These are phyloP conservation scores for Parasitella parasitica DNA, from an alignment of 371 early-diverging fungal species.

Conservation along the genomic window DNA sequence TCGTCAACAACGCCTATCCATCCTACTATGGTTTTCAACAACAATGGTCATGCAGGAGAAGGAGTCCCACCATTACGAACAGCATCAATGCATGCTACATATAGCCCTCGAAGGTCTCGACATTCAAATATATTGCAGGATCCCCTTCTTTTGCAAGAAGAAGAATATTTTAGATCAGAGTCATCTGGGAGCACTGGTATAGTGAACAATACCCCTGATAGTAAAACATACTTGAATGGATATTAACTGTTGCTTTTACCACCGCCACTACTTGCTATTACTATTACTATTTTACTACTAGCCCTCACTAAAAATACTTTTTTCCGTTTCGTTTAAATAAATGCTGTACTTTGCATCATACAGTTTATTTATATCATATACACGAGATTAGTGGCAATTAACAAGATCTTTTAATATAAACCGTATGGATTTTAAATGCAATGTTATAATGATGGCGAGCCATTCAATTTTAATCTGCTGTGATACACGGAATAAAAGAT, in stretches of 20 bases:
- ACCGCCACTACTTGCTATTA: background rate
- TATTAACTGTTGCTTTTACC: background rate
- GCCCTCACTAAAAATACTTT: background rate
- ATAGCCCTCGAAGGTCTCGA: conserved; percentile 8
- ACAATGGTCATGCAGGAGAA: conserved; percentile 2
- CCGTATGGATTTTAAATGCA: background rate
- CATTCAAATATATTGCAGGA: conserved; percentile 9
- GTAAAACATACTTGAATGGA: conserved; percentile 19
- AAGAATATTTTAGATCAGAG: conserved; percentile 13
- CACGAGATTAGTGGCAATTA: background rate
- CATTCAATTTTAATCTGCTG: background rate
- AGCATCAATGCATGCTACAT: conserved; percentile 22
- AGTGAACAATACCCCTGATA: conserved; percentile 13
- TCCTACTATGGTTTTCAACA: background rate
- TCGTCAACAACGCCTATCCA: background rate
- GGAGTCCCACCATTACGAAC: conserved; percentile 15
- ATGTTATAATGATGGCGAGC: background rate
- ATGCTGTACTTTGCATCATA: too few relatives aligned
- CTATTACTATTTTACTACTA: background rate
- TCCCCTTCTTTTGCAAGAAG: conserved; percentile 7
- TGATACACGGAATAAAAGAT: background rate
- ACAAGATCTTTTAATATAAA: background rate
- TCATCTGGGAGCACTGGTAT: conserved; percentile 12
- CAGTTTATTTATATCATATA: too few relatives aligned
- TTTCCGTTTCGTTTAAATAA: background rate